Evolutionary conservation across 306 rosid species (phyloP).

Genomic region (Quercus bicolor): DNA sequence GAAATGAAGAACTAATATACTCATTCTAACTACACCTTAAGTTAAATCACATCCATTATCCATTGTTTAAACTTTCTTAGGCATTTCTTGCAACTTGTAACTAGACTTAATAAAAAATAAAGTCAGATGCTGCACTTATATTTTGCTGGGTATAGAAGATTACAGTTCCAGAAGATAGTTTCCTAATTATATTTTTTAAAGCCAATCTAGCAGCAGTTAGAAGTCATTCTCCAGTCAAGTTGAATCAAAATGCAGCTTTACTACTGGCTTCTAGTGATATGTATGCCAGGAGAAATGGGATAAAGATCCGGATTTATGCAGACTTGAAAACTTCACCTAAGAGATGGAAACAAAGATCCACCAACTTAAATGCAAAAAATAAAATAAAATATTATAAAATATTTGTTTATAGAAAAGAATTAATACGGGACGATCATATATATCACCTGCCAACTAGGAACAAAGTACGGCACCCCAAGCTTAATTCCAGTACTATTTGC

Average conservation of each 20-base stretch:
- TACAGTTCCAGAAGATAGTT: not conserved
- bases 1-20: not conserved
- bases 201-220: not conserved
- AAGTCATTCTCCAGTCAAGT: not conserved
- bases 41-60: not conserved
- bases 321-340: not conserved
- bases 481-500: slow-evolving; percentile 61
- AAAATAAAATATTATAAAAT: not conserved
- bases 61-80: not conserved
- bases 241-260: not conserved
- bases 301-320: not conserved
- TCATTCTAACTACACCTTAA: not conserved
- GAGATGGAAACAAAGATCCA: not conserved
- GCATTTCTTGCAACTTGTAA: not conserved
- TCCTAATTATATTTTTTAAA: not conserved
- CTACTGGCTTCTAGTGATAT: not conserved
- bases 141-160: not conserved
- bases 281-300: not conserved
- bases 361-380: not conserved
- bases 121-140: not conserved
- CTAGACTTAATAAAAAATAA: not conserved
- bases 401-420: not conserved
- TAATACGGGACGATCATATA: slow-evolving; percentile 13
- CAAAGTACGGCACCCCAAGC: slow-evolving; percentile 89
- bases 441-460: slow-evolving; percentile 99